Percentiles rank a stretch among this genome's conserved stretches.
Conservation (phyloP, 2,329 filamentous ascomycete genomes). For the Calonectria pseudoreteaudii region DNA sequence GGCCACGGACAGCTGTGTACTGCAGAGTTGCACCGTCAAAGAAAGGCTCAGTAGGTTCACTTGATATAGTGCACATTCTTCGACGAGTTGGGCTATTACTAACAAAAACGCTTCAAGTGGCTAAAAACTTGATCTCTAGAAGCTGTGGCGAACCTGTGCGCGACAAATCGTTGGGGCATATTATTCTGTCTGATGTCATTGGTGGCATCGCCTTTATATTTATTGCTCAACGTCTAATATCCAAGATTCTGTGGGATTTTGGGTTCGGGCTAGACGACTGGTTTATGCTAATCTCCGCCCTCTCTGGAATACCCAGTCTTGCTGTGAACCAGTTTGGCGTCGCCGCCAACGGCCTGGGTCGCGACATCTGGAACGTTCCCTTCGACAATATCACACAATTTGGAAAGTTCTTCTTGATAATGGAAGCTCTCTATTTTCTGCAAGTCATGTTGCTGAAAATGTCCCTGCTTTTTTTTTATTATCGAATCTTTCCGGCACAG, state of each 20-base stretch:
- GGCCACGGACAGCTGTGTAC: neutral
- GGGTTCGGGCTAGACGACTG: neutral
- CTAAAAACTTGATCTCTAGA: neutral
- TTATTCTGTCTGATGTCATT: neutral
- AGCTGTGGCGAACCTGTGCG: neutral
- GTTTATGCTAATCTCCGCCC: neutral
- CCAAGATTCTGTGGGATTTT: neutral
- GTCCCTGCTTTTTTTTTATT: neutral
- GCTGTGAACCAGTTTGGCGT: neutral
- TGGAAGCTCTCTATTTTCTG: neutral
- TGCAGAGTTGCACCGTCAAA: neutral
- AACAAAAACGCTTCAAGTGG: neutral
- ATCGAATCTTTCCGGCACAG: neutral
- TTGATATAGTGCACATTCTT: too few relatives aligned
- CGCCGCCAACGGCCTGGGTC: neutral
- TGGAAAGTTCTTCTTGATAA: neutral
- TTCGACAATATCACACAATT: neutral
- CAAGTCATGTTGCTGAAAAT: slow-evolving; percentile 3
- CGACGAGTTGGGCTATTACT: neutral
- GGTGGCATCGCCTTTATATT: neutral
- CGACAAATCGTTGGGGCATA: neutral
- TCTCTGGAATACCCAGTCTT: neutral
- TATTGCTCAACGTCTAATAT: neutral
- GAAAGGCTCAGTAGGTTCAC: neutral
- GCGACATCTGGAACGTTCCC: neutral